A percentile compares a stretch with the other conserved stretches of the same genome.
Evolutionary conservation across 768 basidiomycete genomes (phyloP).

Genomic region (Gymnopilus junonius): DNA sequence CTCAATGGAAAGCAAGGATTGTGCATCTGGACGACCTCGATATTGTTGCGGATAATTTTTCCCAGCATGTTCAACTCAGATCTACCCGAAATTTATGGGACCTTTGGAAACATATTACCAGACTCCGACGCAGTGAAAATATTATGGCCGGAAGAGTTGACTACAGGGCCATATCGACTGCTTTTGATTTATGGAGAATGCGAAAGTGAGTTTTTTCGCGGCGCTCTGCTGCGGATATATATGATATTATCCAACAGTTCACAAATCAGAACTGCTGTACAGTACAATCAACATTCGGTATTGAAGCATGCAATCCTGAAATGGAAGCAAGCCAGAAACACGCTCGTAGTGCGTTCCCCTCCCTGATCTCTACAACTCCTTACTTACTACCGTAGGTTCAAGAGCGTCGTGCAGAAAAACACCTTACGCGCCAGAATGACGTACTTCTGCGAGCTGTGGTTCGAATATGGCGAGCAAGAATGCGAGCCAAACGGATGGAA

Average conservation of each 20-base stretch:
- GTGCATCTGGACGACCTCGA: constrained; percentile 48
- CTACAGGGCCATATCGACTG: constrained; percentile 50
- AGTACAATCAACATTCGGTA: constrained; percentile 24
- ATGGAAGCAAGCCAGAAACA: constrained; percentile 60
- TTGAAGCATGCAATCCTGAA: constrained; percentile 49
- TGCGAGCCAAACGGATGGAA: constrained; percentile 27
- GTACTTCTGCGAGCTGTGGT: constrained; percentile 28
- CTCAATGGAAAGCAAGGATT: constrained; percentile 57
- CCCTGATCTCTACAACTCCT: not conserved
- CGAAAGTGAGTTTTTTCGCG: constrained; percentile 48
- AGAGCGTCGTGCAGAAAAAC: constrained; percentile 58
- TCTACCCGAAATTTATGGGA: constrained; percentile 52
- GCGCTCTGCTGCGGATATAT: constrained; percentile 1
- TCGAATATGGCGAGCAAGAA: constrained; percentile 33
- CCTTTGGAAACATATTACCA: constrained; percentile 55
- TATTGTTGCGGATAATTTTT: constrained; percentile 52
- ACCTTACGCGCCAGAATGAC: constrained; percentile 26
- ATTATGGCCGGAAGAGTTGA: constrained; percentile 47
- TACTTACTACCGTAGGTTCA: constrained; percentile 43
- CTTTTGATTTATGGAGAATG: constrained; percentile 61
- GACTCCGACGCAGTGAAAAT: constrained; percentile 50
- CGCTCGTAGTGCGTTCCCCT: constrained; percentile 44
- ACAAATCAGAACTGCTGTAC: constrained; percentile 12
- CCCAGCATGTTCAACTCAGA: constrained; percentile 40
- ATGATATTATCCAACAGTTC: constrained; percentile 7